A percentile compares a stretch with the other conserved stretches of the same genome.
Conservation (phyloP, 352 stramenopile species). For the Pythium chondricola region DNA sequence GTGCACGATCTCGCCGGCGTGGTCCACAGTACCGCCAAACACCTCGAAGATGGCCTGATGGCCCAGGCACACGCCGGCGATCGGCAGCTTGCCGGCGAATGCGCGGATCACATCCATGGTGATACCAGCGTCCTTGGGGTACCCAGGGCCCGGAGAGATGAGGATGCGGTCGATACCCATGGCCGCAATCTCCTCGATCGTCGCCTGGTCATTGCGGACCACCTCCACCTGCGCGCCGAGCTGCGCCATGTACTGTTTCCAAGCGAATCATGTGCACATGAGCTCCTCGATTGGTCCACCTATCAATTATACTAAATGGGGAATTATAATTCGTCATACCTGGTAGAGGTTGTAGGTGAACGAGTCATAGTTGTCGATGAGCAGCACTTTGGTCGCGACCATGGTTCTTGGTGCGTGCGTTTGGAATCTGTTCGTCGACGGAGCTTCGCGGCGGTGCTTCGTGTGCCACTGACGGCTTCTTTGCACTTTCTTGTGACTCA, state of each 20-base stretch:
- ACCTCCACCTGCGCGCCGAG: slow-evolving; percentile 76
- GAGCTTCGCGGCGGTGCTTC: neutral
- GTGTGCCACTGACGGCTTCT: slow-evolving; percentile 4
- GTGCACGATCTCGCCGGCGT: slow-evolving; percentile 85
- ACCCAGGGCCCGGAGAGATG: slow-evolving; percentile 82
- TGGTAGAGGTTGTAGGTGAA: slow-evolving; percentile 91
- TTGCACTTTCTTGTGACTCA: slow-evolving; percentile 26
- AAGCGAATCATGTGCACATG: too few species aligned
- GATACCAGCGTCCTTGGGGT: slow-evolving; percentile 76
- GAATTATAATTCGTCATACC: too few species aligned
- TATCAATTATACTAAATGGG: too few species aligned
- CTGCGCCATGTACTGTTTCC: slow-evolving; percentile 73
- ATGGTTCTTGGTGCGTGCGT: slow-evolving; percentile 6
- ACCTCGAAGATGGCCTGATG: slow-evolving; percentile 87
- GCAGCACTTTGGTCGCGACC: slow-evolving; percentile 63
- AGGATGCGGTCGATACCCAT: slow-evolving; percentile 82
- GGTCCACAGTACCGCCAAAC: slow-evolving; percentile 78
- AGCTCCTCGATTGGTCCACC: too few species aligned
- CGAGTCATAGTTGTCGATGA: slow-evolving; percentile 90
- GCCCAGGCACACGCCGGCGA: slow-evolving; percentile 79
- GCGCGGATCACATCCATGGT: slow-evolving; percentile 78
- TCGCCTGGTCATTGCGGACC: slow-evolving; percentile 81
- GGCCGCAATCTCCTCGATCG: slow-evolving; percentile 64
- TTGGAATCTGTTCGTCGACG: neutral
- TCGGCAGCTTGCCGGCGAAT: slow-evolving; percentile 78